Evolutionary conservation across 805 yeast species (phyloP).

Genomic region (Huiozyma sinensis): DNA sequence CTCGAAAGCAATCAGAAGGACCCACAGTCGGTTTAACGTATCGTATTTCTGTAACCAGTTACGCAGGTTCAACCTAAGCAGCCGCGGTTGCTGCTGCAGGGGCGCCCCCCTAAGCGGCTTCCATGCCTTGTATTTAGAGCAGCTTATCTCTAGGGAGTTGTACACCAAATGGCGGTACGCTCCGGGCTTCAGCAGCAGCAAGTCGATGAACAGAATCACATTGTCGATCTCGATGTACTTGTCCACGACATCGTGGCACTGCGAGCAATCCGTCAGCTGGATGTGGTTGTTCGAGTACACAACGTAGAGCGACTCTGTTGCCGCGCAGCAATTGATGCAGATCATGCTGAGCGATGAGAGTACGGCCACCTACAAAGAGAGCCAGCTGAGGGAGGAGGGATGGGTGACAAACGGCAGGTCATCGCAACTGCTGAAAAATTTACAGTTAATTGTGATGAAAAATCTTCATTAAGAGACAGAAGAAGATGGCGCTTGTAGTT

Average conservation of each 20-base stretch:
- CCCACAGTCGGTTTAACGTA: conserved; percentile 37
- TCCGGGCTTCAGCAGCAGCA: conserved; percentile 73
- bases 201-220: conserved; percentile 73
- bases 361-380: no score
- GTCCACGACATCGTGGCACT: conserved; percentile 71
- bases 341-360: conserved; percentile 41
- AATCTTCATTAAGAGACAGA: no score
- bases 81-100: neutral
- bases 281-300: conserved; percentile 70
- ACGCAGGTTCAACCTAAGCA: conserved; percentile 4
- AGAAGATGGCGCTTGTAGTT: no score
- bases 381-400: no score
- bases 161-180: conserved; percentile 82
- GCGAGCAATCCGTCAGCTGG: conserved; percentile 62
- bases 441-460: no score
- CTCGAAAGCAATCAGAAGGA: conserved; percentile 67
- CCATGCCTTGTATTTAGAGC: conserved; percentile 11
- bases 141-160: conserved; percentile 38
- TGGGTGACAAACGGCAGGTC: no score
- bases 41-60: conserved; percentile 18
- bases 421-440: no score
- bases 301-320: conserved; percentile 55
- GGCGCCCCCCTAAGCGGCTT: conserved; percentile 1
- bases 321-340: conserved; percentile 77
- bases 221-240: conserved; percentile 85